Evolutionary conservation across 129 eudicot genomes (phyloP).

Genomic region (Deinandra increscens): DNA sequence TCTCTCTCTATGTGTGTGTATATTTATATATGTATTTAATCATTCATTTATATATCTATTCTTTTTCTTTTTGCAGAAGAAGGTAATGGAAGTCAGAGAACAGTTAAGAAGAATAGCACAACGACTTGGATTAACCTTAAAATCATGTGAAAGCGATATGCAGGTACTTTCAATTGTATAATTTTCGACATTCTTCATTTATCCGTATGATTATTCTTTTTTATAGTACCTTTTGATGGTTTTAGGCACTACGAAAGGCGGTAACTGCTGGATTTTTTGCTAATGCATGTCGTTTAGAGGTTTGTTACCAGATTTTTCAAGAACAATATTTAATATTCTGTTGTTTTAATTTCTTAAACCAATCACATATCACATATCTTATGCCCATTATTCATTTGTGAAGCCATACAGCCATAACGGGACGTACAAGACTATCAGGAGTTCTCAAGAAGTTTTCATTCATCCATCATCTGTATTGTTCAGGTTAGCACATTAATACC

Average conservation of each 20-base stretch:
- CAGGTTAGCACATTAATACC: slow-evolving; percentile 47
- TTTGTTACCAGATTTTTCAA: slow-evolving; percentile 31
- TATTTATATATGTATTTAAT: not conserved
- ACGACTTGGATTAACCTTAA: slow-evolving; percentile 68
- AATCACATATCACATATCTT: not conserved
- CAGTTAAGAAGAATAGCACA: slow-evolving; percentile 79
- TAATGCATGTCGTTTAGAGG: slow-evolving; percentile 88
- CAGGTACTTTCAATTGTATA: slow-evolving; percentile 45
- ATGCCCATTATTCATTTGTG: slow-evolving; percentile 19
- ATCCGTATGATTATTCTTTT: not conserved
- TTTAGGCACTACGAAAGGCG: slow-evolving; percentile 82
- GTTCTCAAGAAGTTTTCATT: slow-evolving; percentile 89
- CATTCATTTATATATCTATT: not conserved
- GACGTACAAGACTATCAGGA: slow-evolving; percentile 72
- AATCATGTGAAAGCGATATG: slow-evolving; percentile 77
- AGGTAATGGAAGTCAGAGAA: slow-evolving; percentile 71
- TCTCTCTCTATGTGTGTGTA: not conserved
- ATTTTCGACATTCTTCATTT: not conserved
- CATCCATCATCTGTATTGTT: slow-evolving; percentile 96
- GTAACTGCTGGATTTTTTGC: slow-evolving; percentile 95
- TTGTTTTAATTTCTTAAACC: not conserved
- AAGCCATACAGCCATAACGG: slow-evolving; percentile 88
- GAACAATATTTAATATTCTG: not conserved
- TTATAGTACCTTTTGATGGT: slow-evolving; percentile 5
- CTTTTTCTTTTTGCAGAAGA: slow-evolving; percentile 49